Evolutionary conservation across 2,329 filamentous ascomycete genomes (phyloP).

Genomic region (Phaeosphaeriaceae sp.): DNA sequence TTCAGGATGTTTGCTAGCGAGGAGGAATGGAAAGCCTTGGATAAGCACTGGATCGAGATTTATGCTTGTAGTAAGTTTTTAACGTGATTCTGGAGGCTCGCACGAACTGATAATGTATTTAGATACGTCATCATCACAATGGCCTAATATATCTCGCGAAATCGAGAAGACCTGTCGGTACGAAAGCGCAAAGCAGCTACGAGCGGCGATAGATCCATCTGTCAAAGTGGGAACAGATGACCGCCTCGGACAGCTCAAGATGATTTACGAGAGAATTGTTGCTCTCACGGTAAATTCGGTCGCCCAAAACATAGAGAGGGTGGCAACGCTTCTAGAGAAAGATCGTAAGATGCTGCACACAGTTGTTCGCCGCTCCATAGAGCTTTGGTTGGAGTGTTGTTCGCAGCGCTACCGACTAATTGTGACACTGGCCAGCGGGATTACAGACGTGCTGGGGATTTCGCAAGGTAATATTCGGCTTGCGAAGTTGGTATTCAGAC

Average conservation of each 20-base stretch:
- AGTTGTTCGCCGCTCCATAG: constrained; percentile 7
- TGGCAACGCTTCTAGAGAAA: neutral
- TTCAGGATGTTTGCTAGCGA: constrained; percentile 14
- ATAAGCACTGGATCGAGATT: constrained; percentile 8
- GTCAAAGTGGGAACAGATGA: neutral
- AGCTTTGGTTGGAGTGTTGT: constrained; percentile 13
- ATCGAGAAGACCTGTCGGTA: neutral
- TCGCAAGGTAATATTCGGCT: neutral
- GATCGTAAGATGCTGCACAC: neutral
- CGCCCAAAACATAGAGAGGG: neutral
- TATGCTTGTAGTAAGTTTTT: constrained; percentile 6
- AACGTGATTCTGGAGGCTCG: too few species aligned
- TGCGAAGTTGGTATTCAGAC: constrained; percentile 9
- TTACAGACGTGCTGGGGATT: constrained; percentile 3
- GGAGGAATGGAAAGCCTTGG: constrained; percentile 2
- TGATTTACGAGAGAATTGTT: neutral
- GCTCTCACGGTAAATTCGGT: neutral
- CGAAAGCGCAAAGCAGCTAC: neutral
- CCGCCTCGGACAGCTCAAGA: neutral
- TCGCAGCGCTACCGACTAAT: constrained; percentile 14
- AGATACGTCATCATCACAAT: neutral
- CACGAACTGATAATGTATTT: neutral
- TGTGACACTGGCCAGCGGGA: constrained; percentile 4
- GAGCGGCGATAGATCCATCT: neutral
- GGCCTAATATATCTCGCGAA: neutral